Evolutionary conservation across 306 rosid genomes (phyloP).

Genomic region (Arachis hypogaea): DNA sequence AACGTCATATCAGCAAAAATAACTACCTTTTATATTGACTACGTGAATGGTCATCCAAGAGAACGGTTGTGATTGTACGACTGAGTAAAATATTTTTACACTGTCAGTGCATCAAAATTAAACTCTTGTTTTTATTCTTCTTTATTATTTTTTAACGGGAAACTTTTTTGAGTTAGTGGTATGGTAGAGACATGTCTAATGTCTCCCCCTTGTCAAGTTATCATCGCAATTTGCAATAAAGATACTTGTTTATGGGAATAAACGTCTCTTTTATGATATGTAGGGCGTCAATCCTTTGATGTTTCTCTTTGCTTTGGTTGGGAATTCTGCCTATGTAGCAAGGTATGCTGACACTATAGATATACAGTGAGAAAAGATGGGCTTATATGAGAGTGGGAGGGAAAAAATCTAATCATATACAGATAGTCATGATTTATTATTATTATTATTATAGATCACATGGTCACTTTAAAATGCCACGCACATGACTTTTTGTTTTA

Average conservation of each 20-base stretch:
- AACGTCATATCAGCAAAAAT: no score
- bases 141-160: conserved; percentile 7
- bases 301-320: conserved; percentile 79
- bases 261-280: conserved; percentile 35
- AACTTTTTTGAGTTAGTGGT: conserved; percentile 16
- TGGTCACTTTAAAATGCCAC: no score
- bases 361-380: neutral
- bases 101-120: no score
- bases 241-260: neutral
- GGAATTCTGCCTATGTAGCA: conserved; percentile 70
- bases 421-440: no score
- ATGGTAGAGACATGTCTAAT: conserved; percentile 10
- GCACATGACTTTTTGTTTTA: no score
- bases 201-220: conserved; percentile 6
- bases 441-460: no score
- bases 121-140: neutral
- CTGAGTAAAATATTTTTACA: no score
- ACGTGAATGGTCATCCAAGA: no score
- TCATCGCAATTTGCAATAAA: neutral
- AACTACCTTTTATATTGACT: no score
- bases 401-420: no score
- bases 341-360: conserved; percentile 49
- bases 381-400: no score
- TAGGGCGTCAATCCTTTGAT: conserved; percentile 83
- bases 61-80: no score